These are phyloP conservation scores for Pyrus pyrifolia DNA, from an alignment of 306 rosid genomes.

Conservation along the genomic window DNA sequence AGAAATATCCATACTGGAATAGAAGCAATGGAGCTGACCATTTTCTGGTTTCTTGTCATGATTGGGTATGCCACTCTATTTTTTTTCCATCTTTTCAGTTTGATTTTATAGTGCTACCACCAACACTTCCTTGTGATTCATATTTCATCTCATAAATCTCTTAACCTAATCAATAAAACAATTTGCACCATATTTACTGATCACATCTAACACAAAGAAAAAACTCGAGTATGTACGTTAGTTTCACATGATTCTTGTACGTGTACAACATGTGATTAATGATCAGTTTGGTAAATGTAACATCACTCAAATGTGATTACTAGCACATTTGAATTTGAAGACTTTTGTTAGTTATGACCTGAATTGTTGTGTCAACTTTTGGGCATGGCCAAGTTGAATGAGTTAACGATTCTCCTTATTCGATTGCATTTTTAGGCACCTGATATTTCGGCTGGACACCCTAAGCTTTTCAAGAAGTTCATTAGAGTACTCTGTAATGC, in stretches of 20 bases:
- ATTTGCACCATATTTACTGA: background rate
- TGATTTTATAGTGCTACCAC: background rate
- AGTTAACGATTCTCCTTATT: background rate
- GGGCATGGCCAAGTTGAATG: too few relatives aligned
- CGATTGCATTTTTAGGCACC: constrained; percentile 18
- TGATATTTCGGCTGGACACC: constrained; percentile 11
- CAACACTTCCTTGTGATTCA: background rate
- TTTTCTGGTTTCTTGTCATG: constrained; percentile 60
- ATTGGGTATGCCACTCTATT: constrained; percentile 39
- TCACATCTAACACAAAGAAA: background rate
- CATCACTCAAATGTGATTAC: background rate
- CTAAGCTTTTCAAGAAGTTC: constrained; percentile 27
- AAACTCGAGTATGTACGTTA: background rate
- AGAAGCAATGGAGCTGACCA: constrained; percentile 55
- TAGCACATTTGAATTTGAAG: background rate
- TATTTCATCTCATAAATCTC: background rate
- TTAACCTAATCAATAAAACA: background rate
- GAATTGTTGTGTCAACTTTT: too few relatives aligned
- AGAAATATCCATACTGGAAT: constrained; percentile 45
- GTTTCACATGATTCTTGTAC: background rate
- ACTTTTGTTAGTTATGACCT: background rate
- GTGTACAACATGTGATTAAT: background rate
- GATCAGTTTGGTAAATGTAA: background rate
- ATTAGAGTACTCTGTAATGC: constrained; percentile 39
- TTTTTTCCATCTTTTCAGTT: background rate